phyloP scores from a whole-genome alignment of 176 grass and related monocot genomes.

The Leersia perrieri region DNA sequence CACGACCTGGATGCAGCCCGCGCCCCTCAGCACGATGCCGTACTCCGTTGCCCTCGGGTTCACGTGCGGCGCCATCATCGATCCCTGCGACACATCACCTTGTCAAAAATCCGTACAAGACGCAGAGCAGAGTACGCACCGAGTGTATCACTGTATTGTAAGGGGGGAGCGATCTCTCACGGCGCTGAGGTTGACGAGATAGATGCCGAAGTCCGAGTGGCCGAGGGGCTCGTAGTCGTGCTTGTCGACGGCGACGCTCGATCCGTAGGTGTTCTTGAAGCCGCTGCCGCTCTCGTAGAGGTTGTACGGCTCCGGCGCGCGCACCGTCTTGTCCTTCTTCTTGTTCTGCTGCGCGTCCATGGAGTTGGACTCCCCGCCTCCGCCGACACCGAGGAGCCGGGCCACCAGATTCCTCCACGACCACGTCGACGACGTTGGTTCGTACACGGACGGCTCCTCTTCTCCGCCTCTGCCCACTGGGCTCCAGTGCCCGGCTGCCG shows the following conservation, averaged over 20 bases:
- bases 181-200: slow-evolving; percentile 82
- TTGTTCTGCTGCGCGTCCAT: not conserved
- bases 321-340: slow-evolving; percentile 32
- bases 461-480: slow-evolving; percentile 27
- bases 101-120: not conserved
- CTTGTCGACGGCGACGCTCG: slow-evolving; percentile 68
- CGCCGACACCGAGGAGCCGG: slow-evolving; percentile 42
- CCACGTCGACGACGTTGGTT: slow-evolving; percentile 22
- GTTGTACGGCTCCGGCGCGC: slow-evolving; percentile 64
- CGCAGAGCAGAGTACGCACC: too few species aligned
- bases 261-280: slow-evolving; percentile 77
- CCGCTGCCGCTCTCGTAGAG: slow-evolving; percentile 58
- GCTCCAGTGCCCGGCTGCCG: not conserved
- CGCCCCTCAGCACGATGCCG: slow-evolving; percentile 64
- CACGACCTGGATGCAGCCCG: slow-evolving; percentile 60
- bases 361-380: not conserved
- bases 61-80: slow-evolving; percentile 84
- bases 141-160: too few species aligned
- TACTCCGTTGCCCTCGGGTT: slow-evolving; percentile 85
- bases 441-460: not conserved
- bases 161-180: not conserved
- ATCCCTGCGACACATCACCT: slow-evolving; percentile 50
- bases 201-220: slow-evolving; percentile 70
- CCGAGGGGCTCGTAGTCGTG: slow-evolving; percentile 58
- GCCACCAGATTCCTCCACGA: slow-evolving; percentile 50